Base-by-base conservation (phyloP, 768 basidiomycete genomes). In the Cystofilobasidium capitatum region DNA sequence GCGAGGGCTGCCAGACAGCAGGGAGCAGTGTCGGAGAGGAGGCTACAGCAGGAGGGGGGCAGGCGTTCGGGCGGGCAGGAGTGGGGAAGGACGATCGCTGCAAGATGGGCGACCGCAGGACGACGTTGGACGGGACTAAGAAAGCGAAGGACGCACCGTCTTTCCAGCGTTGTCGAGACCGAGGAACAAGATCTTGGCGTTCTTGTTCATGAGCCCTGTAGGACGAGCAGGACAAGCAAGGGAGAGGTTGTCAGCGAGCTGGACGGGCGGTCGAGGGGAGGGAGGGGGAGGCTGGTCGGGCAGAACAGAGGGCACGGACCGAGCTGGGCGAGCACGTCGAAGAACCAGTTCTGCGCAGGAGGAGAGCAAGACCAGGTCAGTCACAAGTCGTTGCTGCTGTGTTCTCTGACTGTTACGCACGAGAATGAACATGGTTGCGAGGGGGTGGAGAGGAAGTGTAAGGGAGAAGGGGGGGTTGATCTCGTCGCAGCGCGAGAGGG, bases 91-190 rank as follows among this genome's bases (percentile, higher is more conserved):
- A 33, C 35, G 60, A 42, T 14, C 17, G 24, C 33, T 22, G 10
- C 47, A 36, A 7, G 40, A 40, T 24, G 10, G n/a, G n/a, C n/a
- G n/a, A n/a, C n/a, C n/a, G n/a, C n/a, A n/a, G n/a, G n/a, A n/a
- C n/a, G n/a, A n/a, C n/a, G n/a, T n/a, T n/a, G n/a, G n/a, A n/a
- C n/a, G 14, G 14, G n/a, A n/a, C 13, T 45, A 45, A 45, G 33
- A 29, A 37, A 22, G 20, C 20, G 22, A 35, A 31, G 58, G 17
- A 73, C 87, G 69, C 70, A 96, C 94, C 69, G 96, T 98, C 84
- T 98, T 99, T 76, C 96, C 94, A 62, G 96, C 96, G 81, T 98
- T 99, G 78, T 98, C 94, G 64, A 98, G 84, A 71, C 96, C 96
- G 62, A 99, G 84, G 86, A 99, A 99, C 71, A 99, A 84, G 77